Conservation (phyloP, 2,329 filamentous ascomycete species). For the Cladorrhinum sp. region DNA sequence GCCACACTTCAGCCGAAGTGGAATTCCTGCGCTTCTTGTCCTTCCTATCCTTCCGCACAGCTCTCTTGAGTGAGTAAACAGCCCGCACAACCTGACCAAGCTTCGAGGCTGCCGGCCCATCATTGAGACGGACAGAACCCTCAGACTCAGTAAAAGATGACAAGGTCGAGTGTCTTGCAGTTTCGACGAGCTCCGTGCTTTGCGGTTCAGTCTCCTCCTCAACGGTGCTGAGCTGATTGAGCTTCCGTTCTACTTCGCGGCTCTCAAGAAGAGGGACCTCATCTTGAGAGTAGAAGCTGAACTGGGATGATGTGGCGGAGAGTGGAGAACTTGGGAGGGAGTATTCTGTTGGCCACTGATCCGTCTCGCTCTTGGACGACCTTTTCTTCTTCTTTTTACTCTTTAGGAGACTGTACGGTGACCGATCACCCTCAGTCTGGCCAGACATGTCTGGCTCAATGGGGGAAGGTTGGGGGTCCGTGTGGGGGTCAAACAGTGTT, state of each 20-base stretch:
- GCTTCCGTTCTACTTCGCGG: slow-evolving; percentile 10
- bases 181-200: slow-evolving; percentile 15
- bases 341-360: slow-evolving; percentile 17
- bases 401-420: slow-evolving; percentile 20
- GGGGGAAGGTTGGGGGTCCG: neutral
- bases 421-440: slow-evolving; percentile 4
- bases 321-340: slow-evolving; percentile 1
- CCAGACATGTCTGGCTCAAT: neutral
- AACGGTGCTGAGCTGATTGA: slow-evolving; percentile 22
- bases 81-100: neutral
- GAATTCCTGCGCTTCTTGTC: slow-evolving; percentile 16
- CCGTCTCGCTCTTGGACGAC: slow-evolving; percentile 16
- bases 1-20: slow-evolving; percentile 16
- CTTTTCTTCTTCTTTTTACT: slow-evolving; percentile 20
- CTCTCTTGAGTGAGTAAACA: slow-evolving; percentile 18
- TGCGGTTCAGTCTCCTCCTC: slow-evolving; percentile 21
- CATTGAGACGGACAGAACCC: neutral
- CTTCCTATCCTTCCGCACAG: slow-evolving; percentile 27
- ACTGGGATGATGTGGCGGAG: neutral
- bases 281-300: neutral
- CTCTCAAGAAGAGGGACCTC: neutral
- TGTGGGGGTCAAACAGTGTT: neutral
- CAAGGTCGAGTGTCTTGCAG: neutral
- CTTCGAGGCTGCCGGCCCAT: neutral
- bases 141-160: slow-evolving; percentile 9